A percentile compares a stretch with the other conserved stretches of the same genome.
Evolutionary conservation across 371 early-diverging fungal genomes (phyloP).

Genomic region (Rhizopus arrhizus): DNA sequence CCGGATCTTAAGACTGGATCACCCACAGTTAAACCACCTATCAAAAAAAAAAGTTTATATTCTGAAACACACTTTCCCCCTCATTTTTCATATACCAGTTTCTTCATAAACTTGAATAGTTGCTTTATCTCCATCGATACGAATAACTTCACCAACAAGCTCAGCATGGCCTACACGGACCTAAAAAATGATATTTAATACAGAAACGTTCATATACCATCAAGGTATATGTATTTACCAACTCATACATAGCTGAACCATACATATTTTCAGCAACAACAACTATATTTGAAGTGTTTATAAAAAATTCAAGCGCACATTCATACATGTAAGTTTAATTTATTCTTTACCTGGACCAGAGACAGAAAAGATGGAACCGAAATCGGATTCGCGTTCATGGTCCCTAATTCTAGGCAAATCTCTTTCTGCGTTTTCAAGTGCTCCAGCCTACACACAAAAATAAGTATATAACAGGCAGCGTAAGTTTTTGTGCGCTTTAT

Average conservation of each 20-base stretch:
- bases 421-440: conserved; percentile 79
- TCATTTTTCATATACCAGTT: conserved; percentile 72
- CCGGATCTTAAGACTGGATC: conserved; percentile 98
- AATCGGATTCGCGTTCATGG: conserved; percentile 83
- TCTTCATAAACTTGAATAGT: conserved; percentile 99
- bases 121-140: conserved; percentile 98
- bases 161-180: conserved; percentile 98
- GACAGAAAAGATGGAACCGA: conserved; percentile 96
- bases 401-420: conserved; percentile 84
- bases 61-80: conserved; percentile 13
- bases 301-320: not conserved
- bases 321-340: not conserved
- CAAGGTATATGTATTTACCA: conserved; percentile 63
- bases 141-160: conserved; percentile 99
- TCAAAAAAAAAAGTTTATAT: conserved; percentile 10
- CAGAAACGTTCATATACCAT: not conserved
- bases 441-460: conserved; percentile 66
- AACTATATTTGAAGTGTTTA: conserved; percentile 54
- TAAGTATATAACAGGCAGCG: too few relatives aligned
- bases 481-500: too few relatives aligned
- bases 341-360: conserved; percentile 94
- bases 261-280: conserved; percentile 99
- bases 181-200: conserved; percentile 39
- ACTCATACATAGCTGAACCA: conserved; percentile 99
- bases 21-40: conserved; percentile 97